Base-by-base conservation (phyloP, 495 filamentous ascomycete species). In the Hypoxylon perforatum region DNA sequence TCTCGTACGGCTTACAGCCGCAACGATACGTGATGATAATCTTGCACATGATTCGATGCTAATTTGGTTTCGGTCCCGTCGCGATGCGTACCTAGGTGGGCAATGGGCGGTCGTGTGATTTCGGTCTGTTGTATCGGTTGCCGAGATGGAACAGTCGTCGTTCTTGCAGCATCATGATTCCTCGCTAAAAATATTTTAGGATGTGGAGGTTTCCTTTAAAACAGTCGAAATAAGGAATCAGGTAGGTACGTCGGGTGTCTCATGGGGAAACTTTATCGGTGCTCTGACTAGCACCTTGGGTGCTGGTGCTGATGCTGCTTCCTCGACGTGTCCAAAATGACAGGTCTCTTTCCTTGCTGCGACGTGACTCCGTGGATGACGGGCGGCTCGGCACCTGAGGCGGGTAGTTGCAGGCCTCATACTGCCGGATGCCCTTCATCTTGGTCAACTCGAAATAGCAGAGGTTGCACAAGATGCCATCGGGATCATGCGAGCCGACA, bases 1-100 rank as follows among this genome's bases (percentile, higher is more conserved):
- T 56, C 21, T 63, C 54, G 55, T 63, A 69, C 12, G 65, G 44
- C 60, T 60, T 63, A 42, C 65, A 63, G 38, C 59, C 59, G 35
- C 65, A 69, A 18, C 55, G 42, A 15, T 69, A 69, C 18, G 38
- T 63, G 23, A 69, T 63, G 15, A 69, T 63, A 12, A 63, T 7
- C 23, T 46, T 63, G 54, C 59, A 69, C 65, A 69, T 69, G 3
- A 4, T 35, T 28, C 50, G n/a, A 15, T 11, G 36, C 11, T 67
- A n/a, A 35, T 46, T 3, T 7, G 15, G 10, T 11, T 4, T 1
- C 1, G 11, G 18, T 8, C 10, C 8, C 3, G 9, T 22, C 14
- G 36, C 25, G 30, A 0, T n/a, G 23, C 25, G 18, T 1, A 15
- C 21, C n/a, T n/a, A n/a, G n/a, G n/a, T n/a, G n/a, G n/a, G 45